Evolutionary conservation across 139 green algal genomes (phyloP).

Genomic region (Tetratostichococcus sp.): DNA sequence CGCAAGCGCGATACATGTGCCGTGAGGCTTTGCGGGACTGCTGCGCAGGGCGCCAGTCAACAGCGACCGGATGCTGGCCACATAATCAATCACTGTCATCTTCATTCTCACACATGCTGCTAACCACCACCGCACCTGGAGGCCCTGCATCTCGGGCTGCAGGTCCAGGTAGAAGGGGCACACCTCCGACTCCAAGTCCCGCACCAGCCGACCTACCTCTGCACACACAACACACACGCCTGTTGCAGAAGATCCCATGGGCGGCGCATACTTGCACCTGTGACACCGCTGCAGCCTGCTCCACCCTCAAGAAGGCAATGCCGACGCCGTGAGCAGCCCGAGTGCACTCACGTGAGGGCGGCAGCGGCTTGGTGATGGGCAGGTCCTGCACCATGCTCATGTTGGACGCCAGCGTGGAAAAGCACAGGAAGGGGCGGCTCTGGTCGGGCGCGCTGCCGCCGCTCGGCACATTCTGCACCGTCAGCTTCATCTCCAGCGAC

Average conservation of each 20-base stretch:
- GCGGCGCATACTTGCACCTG: too few species aligned
- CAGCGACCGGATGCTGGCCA: too few species aligned
- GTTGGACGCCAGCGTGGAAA: conserved; percentile 44
- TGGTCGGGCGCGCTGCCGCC: neutral
- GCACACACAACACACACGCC: neutral
- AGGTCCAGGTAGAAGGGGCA: conserved; percentile 79
- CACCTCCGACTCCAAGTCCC: conserved; percentile 34
- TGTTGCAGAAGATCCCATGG: too few species aligned
- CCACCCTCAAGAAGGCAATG: too few species aligned
- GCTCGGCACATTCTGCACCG: conserved; percentile 29
- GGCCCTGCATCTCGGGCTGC: conserved; percentile 27
- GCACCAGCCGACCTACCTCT: conserved; percentile 52
- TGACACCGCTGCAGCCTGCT: too few species aligned
- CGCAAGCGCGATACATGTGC: neutral
- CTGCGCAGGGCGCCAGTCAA: too few species aligned
- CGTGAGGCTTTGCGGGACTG: neutral
- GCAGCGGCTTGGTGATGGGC: conserved; percentile 58
- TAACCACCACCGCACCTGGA: too few species aligned
- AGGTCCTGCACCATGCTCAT: conserved; percentile 70
- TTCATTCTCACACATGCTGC: too few species aligned
- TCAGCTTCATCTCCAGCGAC: conserved; percentile 52
- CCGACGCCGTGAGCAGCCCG: too few species aligned
- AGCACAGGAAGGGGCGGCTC: conserved; percentile 56
- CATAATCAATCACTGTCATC: too few species aligned
- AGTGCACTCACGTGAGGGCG: conserved; percentile 19